Percentiles rank a stretch among this genome's conserved stretches.
Conservation (phyloP, 768 basidiomycete genomes). For the Mrakia hoshinonis region DNA sequence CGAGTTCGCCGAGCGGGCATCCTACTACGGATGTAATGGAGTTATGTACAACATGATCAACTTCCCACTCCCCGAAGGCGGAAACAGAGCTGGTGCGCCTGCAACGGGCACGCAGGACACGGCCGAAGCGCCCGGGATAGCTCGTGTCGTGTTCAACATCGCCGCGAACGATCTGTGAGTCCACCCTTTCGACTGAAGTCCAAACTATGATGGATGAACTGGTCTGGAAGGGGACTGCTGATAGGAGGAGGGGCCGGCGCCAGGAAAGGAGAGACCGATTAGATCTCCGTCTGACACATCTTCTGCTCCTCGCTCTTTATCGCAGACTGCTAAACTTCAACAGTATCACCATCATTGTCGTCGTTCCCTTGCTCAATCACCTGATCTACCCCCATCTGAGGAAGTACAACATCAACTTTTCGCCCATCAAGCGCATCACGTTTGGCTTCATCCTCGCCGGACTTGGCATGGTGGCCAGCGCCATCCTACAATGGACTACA, state of each 20-base stretch:
- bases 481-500: conserved; percentile 40
- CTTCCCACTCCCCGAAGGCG: conserved; percentile 12
- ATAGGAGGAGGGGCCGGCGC: too few species aligned
- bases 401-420: conserved; percentile 33
- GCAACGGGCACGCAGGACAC: background rate
- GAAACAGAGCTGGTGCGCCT: conserved; percentile 26
- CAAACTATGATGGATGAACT: too few species aligned
- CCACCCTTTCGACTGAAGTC: too few species aligned
- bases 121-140: conserved; percentile 1
- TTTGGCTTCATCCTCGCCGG: conserved; percentile 25
- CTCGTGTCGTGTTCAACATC: conserved; percentile 37
- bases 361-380: conserved; percentile 35
- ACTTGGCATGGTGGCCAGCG: conserved; percentile 19
- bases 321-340: conserved; percentile 36
- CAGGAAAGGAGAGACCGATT: too few species aligned
- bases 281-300: too few species aligned
- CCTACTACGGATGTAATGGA: too few species aligned
- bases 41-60: background rate
- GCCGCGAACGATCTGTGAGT: too few species aligned
- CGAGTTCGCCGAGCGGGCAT: conserved; percentile 30
- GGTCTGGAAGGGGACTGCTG: too few species aligned
- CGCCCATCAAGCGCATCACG: conserved; percentile 34
- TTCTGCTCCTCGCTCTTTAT: too few species aligned
- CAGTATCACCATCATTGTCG: conserved; percentile 29
- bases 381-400: conserved; percentile 36